Evolutionary conservation across 805 yeast genomes (phyloP).

Genomic region (Wickerhamiella slavikovae): DNA sequence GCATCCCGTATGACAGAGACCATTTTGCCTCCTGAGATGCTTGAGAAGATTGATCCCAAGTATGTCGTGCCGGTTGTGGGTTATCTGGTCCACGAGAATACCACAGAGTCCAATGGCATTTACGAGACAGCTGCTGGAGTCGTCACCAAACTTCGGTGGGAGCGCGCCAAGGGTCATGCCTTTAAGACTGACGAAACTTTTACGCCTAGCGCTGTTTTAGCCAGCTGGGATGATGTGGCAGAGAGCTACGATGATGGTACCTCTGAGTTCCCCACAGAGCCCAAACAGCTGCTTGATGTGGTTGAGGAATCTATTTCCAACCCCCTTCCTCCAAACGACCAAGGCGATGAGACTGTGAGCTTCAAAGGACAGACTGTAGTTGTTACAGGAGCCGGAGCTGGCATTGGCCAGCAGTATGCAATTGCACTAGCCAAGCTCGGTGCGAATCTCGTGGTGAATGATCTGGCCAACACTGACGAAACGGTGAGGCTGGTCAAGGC

Average conservation of each 20-base stretch:
- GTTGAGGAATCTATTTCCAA: slow-evolving; percentile 31
- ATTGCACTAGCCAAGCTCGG: slow-evolving; percentile 71
- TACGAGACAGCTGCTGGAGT: slow-evolving; percentile 92
- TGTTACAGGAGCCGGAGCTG: slow-evolving; percentile 89
- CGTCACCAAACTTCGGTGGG: slow-evolving; percentile 85
- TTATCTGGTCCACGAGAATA: slow-evolving; percentile 48
- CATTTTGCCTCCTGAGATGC: slow-evolving; percentile 64
- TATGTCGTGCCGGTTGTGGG: slow-evolving; percentile 84
- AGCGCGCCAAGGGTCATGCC: slow-evolving; percentile 69
- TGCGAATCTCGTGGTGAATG: slow-evolving; percentile 88
- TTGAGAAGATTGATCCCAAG: slow-evolving; percentile 65
- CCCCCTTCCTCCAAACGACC: slow-evolving; percentile 34
- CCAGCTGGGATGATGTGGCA: slow-evolving; percentile 42
- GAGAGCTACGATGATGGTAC: slow-evolving; percentile 34
- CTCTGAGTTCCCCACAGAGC: slow-evolving; percentile 46
- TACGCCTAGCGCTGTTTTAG: slow-evolving; percentile 70
- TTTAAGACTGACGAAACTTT: slow-evolving; percentile 59
- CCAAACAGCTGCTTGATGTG: slow-evolving; percentile 50
- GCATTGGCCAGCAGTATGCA: slow-evolving; percentile 85
- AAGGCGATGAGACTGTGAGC: slow-evolving; percentile 36
- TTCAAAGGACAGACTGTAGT: slow-evolving; percentile 71
- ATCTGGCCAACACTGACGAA: slow-evolving; percentile 48
- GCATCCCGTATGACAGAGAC: slow-evolving; percentile 92
- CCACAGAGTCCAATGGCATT: slow-evolving; percentile 47
- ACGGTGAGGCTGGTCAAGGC: slow-evolving; percentile 57